These are phyloP conservation scores for Botrytis elliptica DNA, from an alignment of 2,329 filamentous ascomycete genomes.

Conservation along the genomic window DNA sequence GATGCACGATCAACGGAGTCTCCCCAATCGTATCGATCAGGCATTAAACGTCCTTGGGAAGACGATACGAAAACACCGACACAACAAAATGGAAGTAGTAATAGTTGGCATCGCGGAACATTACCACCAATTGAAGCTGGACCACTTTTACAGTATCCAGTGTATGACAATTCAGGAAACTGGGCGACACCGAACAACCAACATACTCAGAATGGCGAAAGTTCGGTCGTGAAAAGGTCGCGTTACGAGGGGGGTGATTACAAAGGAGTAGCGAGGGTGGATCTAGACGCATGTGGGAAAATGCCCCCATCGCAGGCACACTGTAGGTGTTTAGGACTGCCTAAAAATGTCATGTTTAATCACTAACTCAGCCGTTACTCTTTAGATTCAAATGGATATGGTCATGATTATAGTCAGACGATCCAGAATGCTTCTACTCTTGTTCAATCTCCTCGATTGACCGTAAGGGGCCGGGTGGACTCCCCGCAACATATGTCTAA, in stretches of 20 bases:
- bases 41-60: conserved; percentile 38
- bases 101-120: conserved; percentile 27
- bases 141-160: conserved; percentile 24
- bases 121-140: conserved; percentile 34
- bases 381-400: conserved; percentile 26
- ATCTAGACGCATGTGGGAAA: conserved; percentile 26
- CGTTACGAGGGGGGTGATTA: conserved; percentile 32
- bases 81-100: conserved; percentile 21
- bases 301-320: conserved; percentile 23
- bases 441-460: conserved; percentile 3
- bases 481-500: conserved; percentile 24
- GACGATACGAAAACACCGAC: conserved; percentile 24
- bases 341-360: conserved; percentile 12
- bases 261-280: conserved; percentile 24
- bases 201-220: conserved; percentile 27
- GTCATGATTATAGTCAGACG: conserved; percentile 23
- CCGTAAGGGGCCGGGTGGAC: conserved; percentile 9
- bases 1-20: conserved; percentile 36
- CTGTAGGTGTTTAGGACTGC: conserved; percentile 25
- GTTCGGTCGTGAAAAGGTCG: conserved; percentile 27
- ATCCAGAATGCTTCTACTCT: conserved; percentile 23
- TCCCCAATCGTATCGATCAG: conserved; percentile 33
- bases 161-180: conserved; percentile 22
- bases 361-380: conserved; percentile 23
- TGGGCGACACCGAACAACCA: conserved; percentile 21